Percentiles rank a stretch among this genome's conserved stretches.
These are phyloP conservation scores for Pyricularia sp. DNA, from an alignment of 2,329 filamentous ascomycete genomes.

Conservation along the genomic window DNA sequence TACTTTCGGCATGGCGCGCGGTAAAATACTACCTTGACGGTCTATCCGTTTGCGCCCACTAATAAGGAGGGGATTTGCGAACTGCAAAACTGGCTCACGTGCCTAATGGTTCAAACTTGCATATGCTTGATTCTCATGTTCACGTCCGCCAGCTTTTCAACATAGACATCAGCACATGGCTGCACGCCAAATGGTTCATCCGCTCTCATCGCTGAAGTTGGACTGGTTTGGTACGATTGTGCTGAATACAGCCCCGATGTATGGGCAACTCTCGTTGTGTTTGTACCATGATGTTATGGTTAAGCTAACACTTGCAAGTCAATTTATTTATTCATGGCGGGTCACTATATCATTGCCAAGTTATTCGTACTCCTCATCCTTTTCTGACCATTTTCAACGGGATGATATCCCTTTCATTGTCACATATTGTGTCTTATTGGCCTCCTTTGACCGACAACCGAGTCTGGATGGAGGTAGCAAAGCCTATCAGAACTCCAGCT, in stretches of 20 bases:
- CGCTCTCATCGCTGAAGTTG: too few species aligned
- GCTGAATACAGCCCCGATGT: neutral
- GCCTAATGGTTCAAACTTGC: neutral
- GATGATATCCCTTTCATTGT: neutral
- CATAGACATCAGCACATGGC: neutral
- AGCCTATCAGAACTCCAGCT: neutral
- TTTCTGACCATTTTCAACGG: neutral
- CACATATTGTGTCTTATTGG: neutral
- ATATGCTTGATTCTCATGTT: neutral
- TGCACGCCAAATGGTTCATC: neutral
- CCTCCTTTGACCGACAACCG: neutral
- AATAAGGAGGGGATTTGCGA: neutral
- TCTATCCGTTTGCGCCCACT: neutral
- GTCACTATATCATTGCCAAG: neutral
- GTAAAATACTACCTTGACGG: neutral
- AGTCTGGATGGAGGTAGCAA: neutral
- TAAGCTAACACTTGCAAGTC: neutral
- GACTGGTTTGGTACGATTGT: neutral
- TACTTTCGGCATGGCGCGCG: neutral
- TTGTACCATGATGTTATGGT: neutral
- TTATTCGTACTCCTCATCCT: neutral
- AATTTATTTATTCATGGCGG: neutral
- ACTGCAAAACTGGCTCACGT: neutral
- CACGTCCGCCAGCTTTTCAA: neutral
- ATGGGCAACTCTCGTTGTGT: neutral